Conservation (phyloP, 2,329 filamentous ascomycete species). For the Teratosphaeria nubilosa region DNA sequence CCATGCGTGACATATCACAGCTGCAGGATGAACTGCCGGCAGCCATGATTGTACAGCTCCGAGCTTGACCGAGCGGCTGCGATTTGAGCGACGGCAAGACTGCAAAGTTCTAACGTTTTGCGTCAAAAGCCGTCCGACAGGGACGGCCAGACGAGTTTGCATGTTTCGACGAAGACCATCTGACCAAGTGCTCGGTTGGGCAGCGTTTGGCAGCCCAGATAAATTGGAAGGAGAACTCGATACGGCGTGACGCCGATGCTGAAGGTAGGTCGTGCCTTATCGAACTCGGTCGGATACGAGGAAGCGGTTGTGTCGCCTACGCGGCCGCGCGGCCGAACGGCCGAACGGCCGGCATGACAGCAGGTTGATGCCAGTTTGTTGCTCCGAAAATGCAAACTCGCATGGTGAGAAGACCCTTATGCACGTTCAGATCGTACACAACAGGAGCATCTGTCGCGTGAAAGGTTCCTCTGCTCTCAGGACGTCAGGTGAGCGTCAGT, state of each 20-base stretch:
- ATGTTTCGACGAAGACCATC: background rate
- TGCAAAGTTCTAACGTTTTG: background rate
- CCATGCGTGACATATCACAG: background rate
- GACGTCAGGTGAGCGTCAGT: background rate
- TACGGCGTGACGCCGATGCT: background rate
- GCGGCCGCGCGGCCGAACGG: too few species aligned
- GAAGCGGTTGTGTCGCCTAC: background rate
- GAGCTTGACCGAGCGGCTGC: background rate
- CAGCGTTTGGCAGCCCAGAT: background rate
- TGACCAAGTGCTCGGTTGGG: background rate
- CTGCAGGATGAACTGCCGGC: background rate
- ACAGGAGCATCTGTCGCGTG: background rate
- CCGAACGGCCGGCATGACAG: background rate
- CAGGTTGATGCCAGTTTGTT: background rate
- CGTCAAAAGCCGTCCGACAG: background rate
- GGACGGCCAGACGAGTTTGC: background rate
- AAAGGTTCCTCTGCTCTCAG: background rate
- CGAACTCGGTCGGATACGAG: background rate
- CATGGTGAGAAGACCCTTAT: background rate
- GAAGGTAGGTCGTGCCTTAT: background rate
- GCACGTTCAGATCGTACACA: background rate
- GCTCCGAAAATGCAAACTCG: background rate
- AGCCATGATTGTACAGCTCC: background rate
- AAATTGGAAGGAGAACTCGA: background rate
- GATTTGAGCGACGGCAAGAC: background rate